These are phyloP conservation scores for Phaseolus lunatus DNA, from an alignment of 306 rosid genomes.

Conservation along the genomic window DNA sequence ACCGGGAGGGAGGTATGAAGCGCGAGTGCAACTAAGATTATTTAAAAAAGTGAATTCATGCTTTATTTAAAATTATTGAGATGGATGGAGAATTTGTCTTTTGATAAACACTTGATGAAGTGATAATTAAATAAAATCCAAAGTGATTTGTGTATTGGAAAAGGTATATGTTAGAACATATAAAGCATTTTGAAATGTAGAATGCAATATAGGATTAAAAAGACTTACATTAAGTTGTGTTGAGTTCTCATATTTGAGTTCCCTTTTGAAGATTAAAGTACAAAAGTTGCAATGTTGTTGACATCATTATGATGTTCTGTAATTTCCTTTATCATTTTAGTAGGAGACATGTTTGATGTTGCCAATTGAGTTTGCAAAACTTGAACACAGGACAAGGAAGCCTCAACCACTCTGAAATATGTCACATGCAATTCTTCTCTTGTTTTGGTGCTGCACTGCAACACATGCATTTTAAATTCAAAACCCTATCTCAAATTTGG, in stretches of 20 bases:
- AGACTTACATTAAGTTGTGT: too few relatives aligned
- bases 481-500: not conserved
- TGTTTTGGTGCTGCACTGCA: not conserved
- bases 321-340: not conserved
- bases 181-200: too few relatives aligned
- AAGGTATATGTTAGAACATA: too few relatives aligned
- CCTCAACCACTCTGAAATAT: conserved; percentile 3
- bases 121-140: too few relatives aligned
- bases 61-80: too few relatives aligned
- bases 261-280: not conserved
- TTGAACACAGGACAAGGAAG: not conserved
- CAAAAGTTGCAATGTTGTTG: not conserved
- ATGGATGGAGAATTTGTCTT: too few relatives aligned
- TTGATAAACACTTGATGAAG: too few relatives aligned
- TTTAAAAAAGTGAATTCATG: too few relatives aligned
- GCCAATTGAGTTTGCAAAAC: not conserved
- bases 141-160: too few relatives aligned
- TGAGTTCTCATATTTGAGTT: not conserved
- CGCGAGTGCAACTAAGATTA: too few relatives aligned
- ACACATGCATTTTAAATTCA: not conserved
- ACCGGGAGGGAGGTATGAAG: too few relatives aligned
- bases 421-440: conserved; percentile 22
- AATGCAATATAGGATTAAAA: too few relatives aligned
- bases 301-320: not conserved
- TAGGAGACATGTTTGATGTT: not conserved